These are phyloP conservation scores for Leccinum pallidistipes DNA, from an alignment of 1,284 basidiomycete species.

Conservation along the genomic window DNA sequence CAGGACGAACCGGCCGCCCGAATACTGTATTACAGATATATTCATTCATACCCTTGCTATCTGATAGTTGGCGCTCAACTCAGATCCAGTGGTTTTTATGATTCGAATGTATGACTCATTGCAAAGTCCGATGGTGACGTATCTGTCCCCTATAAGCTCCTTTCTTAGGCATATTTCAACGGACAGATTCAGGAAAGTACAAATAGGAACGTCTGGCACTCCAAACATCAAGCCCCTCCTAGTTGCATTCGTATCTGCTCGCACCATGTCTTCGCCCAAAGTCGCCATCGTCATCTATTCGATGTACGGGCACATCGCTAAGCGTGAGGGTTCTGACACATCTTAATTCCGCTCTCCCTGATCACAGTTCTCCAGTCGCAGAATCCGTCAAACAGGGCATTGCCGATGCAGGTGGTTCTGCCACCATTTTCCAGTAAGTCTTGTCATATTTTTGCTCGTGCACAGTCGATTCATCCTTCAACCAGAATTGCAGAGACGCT, in stretches of 20 bases:
- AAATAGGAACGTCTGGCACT: conserved; percentile 6
- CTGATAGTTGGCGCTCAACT: background rate
- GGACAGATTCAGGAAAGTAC: conserved; percentile 1
- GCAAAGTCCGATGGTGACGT: conserved; percentile 7
- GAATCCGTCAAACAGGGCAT: conserved; percentile 51
- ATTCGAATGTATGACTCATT: background rate
- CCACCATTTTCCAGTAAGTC: conserved; percentile 44
- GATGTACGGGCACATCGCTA: conserved; percentile 50
- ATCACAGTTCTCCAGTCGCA: conserved; percentile 38
- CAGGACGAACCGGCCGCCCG: background rate
- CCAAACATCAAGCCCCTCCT: background rate
- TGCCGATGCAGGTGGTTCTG: conserved; percentile 47
- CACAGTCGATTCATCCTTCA: background rate
- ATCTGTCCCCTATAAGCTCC: conserved; percentile 7
- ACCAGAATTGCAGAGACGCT: conserved; percentile 55
- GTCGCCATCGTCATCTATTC: conserved; percentile 52
- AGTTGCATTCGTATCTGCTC: background rate
- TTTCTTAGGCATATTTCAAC: conserved; percentile 6
- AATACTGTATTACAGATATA: background rate
- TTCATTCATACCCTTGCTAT: background rate
- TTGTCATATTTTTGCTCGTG: background rate
- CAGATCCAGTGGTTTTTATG: background rate
- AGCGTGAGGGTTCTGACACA: conserved; percentile 26
- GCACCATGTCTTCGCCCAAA: conserved; percentile 30
- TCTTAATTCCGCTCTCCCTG: background rate